Evolutionary conservation across 148 eudicot genomes (phyloP).

Genomic region (Salicornia ramosissima): DNA sequence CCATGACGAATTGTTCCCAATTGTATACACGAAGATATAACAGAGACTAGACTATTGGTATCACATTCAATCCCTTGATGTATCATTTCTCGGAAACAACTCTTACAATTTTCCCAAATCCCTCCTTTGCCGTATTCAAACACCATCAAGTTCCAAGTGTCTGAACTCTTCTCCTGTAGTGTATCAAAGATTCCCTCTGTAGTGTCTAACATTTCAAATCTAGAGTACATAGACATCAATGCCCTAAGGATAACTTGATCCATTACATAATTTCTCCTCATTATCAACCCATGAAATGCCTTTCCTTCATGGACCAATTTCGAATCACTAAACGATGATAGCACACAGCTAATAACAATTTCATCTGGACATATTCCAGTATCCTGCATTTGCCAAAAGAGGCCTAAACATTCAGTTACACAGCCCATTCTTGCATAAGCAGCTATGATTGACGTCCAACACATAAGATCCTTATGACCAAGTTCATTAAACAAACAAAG

Average conservation of each 20-base stretch:
- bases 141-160: conserved; percentile 63
- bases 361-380: conserved; percentile 49
- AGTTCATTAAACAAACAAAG: conserved; percentile 41
- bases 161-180: conserved; percentile 26
- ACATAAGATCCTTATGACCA: conserved; percentile 46
- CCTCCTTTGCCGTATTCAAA: conserved; percentile 47
- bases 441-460: conserved; percentile 64
- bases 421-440: conserved; percentile 43
- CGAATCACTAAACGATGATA: conserved; percentile 44
- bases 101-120: conserved; percentile 33
- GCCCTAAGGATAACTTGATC: conserved; percentile 43
- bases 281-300: conserved; percentile 54
- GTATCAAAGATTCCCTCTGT: conserved; percentile 47
- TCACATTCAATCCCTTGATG: conserved; percentile 36
- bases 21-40: conserved; percentile 51
- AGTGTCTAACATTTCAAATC: conserved; percentile 35
- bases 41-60: conserved; percentile 39
- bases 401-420: conserved; percentile 31
- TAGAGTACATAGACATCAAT: conserved; percentile 65
- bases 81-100: conserved; percentile 48
- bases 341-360: conserved; percentile 50
- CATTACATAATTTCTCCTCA: conserved; percentile 37
- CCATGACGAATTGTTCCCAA: conserved; percentile 38
- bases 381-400: conserved; percentile 47
- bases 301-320: conserved; percentile 44